These are phyloP conservation scores for Ustilago bromivora DNA, from an alignment of 1,284 basidiomycete genomes.

Conservation along the genomic window DNA sequence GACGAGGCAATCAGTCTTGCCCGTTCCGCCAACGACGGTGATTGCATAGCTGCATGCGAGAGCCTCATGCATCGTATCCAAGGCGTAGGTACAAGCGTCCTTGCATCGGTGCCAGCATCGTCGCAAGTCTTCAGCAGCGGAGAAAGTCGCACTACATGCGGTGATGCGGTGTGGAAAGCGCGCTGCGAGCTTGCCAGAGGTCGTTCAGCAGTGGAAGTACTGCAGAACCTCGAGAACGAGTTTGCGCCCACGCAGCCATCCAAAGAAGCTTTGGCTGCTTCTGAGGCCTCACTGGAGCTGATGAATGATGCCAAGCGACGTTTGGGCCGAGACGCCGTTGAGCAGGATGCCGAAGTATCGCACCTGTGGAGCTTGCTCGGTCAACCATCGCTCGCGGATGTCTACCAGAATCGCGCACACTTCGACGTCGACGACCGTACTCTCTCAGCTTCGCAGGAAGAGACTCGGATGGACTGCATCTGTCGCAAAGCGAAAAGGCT, in stretches of 20 bases:
- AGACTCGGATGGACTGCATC: conserved; percentile 24
- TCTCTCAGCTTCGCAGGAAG: conserved; percentile 17
- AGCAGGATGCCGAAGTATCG: conserved; percentile 15
- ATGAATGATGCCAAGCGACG: conserved; percentile 45
- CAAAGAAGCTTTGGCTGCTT: conserved; percentile 20
- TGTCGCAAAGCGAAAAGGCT: conserved; percentile 29
- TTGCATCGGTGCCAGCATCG: conserved; percentile 11
- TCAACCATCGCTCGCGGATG: conserved; percentile 24
- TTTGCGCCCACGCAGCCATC: conserved; percentile 21
- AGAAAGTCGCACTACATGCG: not conserved
- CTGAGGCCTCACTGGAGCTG: conserved; percentile 36
- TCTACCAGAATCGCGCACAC: conserved; percentile 23
- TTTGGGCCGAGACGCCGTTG: conserved; percentile 24
- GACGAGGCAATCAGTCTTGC: conserved; percentile 51
- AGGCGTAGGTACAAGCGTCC: conserved; percentile 33
- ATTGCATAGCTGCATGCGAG: conserved; percentile 49
- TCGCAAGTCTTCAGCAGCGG: not conserved
- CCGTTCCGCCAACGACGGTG: conserved; percentile 41
- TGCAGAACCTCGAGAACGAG: conserved; percentile 25
- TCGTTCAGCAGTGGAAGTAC: conserved; percentile 28
- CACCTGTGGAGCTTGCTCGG: conserved; percentile 32
- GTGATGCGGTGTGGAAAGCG: conserved; percentile 38
- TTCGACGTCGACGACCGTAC: not conserved
- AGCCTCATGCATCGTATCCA: conserved; percentile 41
- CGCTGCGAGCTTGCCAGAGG: conserved; percentile 22